Conservation (phyloP, 2,329 filamentous ascomycete genomes). For the Penicillium sp. region DNA sequence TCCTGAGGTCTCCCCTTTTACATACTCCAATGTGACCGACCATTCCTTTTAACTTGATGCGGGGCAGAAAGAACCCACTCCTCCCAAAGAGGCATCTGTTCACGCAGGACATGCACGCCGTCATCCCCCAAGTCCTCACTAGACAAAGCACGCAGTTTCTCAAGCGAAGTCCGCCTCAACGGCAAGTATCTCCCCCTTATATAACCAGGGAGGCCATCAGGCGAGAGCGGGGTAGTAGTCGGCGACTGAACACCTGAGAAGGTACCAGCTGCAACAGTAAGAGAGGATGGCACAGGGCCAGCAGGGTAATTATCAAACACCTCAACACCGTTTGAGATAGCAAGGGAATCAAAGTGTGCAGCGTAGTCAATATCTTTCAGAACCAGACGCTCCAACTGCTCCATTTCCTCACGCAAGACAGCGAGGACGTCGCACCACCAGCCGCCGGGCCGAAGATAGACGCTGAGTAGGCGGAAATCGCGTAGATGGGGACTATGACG, state of each 20-base stretch:
- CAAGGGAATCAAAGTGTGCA: slow-evolving; percentile 50
- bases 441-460: slow-evolving; percentile 60
- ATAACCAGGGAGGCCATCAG: not conserved
- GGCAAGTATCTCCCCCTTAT: slow-evolving; percentile 3
- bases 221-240: not conserved
- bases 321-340: slow-evolving; percentile 18
- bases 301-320: slow-evolving; percentile 12
- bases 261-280: slow-evolving; percentile 21
- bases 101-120: slow-evolving; percentile 32
- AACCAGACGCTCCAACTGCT: slow-evolving; percentile 60
- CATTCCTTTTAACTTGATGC: not conserved
- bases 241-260: not conserved
- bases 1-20: not conserved
- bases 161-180: slow-evolving; percentile 16
- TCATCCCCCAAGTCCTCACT: slow-evolving; percentile 39
- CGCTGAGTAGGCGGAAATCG: slow-evolving; percentile 58
- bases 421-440: slow-evolving; percentile 61
- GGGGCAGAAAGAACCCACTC: slow-evolving; percentile 37
- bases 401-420: slow-evolving; percentile 57
- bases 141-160: slow-evolving; percentile 28
- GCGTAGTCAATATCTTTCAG: slow-evolving; percentile 62
- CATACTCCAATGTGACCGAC: slow-evolving; percentile 3
- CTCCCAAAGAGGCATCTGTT: slow-evolving; percentile 39
- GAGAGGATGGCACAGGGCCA: slow-evolving; percentile 9
- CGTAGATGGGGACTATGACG: slow-evolving; percentile 57